Evolutionary conservation across 2,329 filamentous ascomycete genomes (phyloP), one percentile per base, ranked within the genome.

Genomic region (Plenodomus lindquistii): DNA sequence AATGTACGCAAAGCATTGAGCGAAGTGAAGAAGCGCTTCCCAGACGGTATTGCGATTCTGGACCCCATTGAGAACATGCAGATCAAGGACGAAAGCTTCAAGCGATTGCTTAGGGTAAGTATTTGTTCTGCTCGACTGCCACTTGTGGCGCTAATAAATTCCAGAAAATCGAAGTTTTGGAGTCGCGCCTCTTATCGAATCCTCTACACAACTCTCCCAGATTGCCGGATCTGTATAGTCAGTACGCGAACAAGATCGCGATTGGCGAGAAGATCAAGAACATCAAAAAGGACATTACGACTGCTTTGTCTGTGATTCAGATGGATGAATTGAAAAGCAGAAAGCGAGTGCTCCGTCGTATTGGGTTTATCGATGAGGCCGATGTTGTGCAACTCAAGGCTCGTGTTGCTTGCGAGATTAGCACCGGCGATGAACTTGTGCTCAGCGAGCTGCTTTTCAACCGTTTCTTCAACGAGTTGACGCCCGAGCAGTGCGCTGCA

Each of bases 311-410:
- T 51, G 88, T 97, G 49, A 87, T 94, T 49, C 93, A 99, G 72
- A 81, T 97, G 55, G 94, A 99, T 63, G 94, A 99, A 74, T 82
- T 99, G 52, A 97, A 97, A 78, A 91, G 89, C 55, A 87, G 94
- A 54, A 99, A 97, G 78, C 88, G 94, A 60, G 94, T 99, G 4
- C 82, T 99, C 22, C 90, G 95, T 39, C 90, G 94, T 44, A 83
- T 99, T 10, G 91, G 89, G 4, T 99, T 99, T 75, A 95, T 97
- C 74, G 95, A 96, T 70, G 94, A 97, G 51, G 83, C 85, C 43
- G 94, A 97, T 70, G 92, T 99, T 1, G 92, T 99, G 8, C 89
- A 97, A 76, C 83, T 97, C 66, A 99, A 99, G 77, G 94, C 93
- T 10, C 89, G 95, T 46, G 95, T 97, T 2, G 94, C 94, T 2